Base-by-base conservation (phyloP, 2,329 filamentous ascomycete genomes). In the Mycosphaerella sp. region DNA sequence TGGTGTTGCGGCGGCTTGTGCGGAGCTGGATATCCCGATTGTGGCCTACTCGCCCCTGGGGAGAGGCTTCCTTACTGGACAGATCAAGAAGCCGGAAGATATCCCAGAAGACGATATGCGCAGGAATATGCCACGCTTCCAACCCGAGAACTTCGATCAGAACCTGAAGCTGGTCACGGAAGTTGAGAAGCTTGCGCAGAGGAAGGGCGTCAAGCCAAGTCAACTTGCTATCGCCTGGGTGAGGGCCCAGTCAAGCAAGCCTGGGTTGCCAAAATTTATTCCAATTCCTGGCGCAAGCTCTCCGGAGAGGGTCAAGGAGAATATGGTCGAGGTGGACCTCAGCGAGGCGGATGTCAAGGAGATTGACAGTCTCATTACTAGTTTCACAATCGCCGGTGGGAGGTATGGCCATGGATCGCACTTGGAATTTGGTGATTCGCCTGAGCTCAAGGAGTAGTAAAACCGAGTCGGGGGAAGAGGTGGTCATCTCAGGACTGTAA, bases 11-110 rank as follows among this genome's bases (percentile, higher is more conserved):
- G 63, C 71, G 47, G 72, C 76, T 1, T 83, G 80, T 55, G 75
- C 72, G 1, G 76, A 90, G 64, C 68, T 85, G 41, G 71, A 75
- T 41, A 88, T 91, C 53, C 82, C 85, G 0, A 71, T 90, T 42
- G 69, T 88, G 32, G 85, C 84, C 0, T 90, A 89, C 69, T 84
- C 83, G 40, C 86, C 87, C 1, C 73, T 89, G 0, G 82, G 85
- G 4, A 72, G 79, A 21, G 81, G 81, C 1, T 77, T 80, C 69
- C 60, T 83, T 49, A 77, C 78, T 0, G 78, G 79, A 1, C 64
- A 75, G 55, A 68, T 79, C 60, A 76, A 73, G 62, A 71, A 65
- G 6, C 55, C 61, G 1, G 72, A 77, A 1, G 84, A 87, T 59
- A 68, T 87, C 34, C 74, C 75, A 2, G 68, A 78, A 41, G 72